Evolutionary conservation across 371 early-diverging fungal genomes (phyloP), one percentile per base, ranked within the genome.

Genomic region (Mortierella sp.): DNA sequence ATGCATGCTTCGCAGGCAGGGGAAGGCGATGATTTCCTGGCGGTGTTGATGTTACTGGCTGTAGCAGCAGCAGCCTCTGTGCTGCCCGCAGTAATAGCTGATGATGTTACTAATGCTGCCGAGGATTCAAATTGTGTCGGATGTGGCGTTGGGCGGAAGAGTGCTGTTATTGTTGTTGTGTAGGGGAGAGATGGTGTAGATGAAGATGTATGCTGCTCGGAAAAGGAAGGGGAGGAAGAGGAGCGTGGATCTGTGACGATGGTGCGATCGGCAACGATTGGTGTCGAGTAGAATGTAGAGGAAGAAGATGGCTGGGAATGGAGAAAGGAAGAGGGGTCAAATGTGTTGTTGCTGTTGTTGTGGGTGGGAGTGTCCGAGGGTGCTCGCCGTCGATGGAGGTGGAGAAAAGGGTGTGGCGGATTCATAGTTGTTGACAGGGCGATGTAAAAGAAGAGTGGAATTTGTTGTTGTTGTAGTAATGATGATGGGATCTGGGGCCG

Each of bases 1-100:
- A 80, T 80, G 77, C 73, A 68, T 60, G 73, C n/a, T 47, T 79
- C 50, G 71, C 75, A 75, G 48, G 72, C 58, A n/a, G 42, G 57
- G 11, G 74, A 48, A n/a, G 73, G 47, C 65, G 45, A 42, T 58
- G 57, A 38, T 28, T 58, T 60, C 47, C 60, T 47, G 58, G 60
- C 50, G n/a, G 54, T 26, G 26, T 47, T 76, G 10, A 28, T 44
- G 34, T 21, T 28, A 24, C 6, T 50, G 34, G 5, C 21, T 44
- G n/a, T 26, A 7, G 34, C 19, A n/a, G 72, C 48, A 47, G 60
- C 34, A 72, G 14, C 31, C 31, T 57, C 57, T 28, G 42, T 26
- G 24, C 45, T 28, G 38, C 45, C 26, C 28, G 73, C 48, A 47
- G 77, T 44, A 42, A 28, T 24, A 47, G 60, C 31, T 58, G 74